Evolutionary conservation across 148 eudicot genomes (phyloP).

Genomic region (Heliosperma pusillum): DNA sequence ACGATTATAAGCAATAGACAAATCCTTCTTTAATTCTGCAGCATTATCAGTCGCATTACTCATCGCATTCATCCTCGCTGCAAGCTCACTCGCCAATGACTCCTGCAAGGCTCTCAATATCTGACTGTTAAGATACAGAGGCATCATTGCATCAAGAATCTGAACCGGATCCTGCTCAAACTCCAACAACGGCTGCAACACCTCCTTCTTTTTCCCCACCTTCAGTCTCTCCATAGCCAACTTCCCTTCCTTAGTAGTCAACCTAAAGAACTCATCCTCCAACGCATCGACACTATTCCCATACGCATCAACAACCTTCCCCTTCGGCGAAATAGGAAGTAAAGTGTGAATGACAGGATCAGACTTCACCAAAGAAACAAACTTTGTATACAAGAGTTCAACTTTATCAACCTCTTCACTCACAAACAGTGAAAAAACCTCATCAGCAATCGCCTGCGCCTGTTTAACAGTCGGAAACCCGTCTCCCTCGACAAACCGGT

Average conservation of each 20-base stretch:
- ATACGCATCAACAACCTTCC: conserved; percentile 39
- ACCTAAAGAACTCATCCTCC: conserved; percentile 52
- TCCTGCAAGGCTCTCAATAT: conserved; percentile 57
- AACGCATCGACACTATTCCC: conserved; percentile 50
- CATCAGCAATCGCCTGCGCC: conserved; percentile 57
- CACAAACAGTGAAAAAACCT: conserved; percentile 53
- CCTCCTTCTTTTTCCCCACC: conserved; percentile 25
- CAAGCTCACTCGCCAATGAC: conserved; percentile 57
- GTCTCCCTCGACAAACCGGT: conserved; percentile 46
- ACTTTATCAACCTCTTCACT: conserved; percentile 57
- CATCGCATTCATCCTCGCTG: conserved; percentile 61
- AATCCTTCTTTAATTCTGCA: conserved; percentile 34
- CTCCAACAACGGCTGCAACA: conserved; percentile 29
- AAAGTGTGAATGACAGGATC: conserved; percentile 48
- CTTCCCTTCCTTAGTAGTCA: conserved; percentile 48
- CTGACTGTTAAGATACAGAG: conserved; percentile 54
- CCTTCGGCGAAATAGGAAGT: conserved; percentile 43
- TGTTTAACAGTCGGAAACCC: conserved; percentile 56
- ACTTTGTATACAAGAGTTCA: conserved; percentile 46
- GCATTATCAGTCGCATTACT: conserved; percentile 57
- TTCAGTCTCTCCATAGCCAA: conserved; percentile 33
- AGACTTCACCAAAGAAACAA: conserved; percentile 46
- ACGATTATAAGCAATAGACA: conserved; percentile 36
- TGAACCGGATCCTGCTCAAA: conserved; percentile 56
- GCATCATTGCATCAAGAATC: conserved; percentile 55